Evolutionary conservation across 345 rosid genomes (phyloP), one percentile per base, ranked within the genome.

Genomic region (Orychophragmus violaceus): DNA sequence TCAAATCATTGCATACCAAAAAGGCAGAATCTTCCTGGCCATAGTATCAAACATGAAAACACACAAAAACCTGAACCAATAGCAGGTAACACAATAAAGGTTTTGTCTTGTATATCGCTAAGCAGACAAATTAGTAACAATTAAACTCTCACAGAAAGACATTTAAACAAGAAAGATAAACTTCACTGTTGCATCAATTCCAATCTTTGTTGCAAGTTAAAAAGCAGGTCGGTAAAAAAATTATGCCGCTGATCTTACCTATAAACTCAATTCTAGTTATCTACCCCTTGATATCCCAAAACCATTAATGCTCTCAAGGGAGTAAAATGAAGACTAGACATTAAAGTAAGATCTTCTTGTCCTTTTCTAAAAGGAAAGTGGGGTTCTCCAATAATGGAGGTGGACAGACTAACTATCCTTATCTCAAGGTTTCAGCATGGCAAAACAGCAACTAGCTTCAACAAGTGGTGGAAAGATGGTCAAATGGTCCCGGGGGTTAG

Each of bases 401-500:
- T 64, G 42, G 46, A 42, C 39, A 32, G 5, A 42, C 22, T 50
- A 41, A 50, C 56, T 42, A 66, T 52, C 72, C 27, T 41, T 59
- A 59, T 66, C 72, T 49, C 55, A 49, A 22, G 32, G 63, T 19
- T 60, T 33, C 41, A 32, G 14, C 36, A 62, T 32, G 24, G 32
- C 41, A 59, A n/a, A 66, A 66, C 56, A 44, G 57, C 62, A 66
- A 52, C 50, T 44, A 66, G 42, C 63, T 60, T 53, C 51, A 66
- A 27, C 72, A 67, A 74, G 77, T 74, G 63, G 72, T 33, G 57
- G 21, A 44, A 25, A 60, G 29, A 52, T 16, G 14, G 72, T 74
- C 77, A 66, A 66, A 74, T 74, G 72, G 77, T 74, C 77, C 77
- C 58, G 8, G 32, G 48, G 23, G 37, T 65, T 58, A 65, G 61